A percentile compares a stretch with the other conserved stretches of the same genome.
Conservation (phyloP, 2,329 filamentous ascomycete species). For the Ophiostoma himal-ulmi region DNA sequence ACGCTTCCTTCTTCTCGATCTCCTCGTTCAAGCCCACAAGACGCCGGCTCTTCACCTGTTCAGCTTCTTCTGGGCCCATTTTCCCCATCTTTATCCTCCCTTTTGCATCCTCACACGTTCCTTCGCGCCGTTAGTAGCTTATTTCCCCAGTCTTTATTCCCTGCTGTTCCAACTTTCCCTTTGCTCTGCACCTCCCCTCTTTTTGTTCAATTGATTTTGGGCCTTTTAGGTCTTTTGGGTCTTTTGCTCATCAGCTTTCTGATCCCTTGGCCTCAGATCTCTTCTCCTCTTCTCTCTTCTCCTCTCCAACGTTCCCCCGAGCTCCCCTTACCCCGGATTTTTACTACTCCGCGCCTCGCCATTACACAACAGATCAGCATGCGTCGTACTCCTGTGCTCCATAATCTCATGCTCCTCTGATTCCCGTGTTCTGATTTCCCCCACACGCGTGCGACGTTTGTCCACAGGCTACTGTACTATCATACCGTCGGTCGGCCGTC, state of each 20-base stretch:
- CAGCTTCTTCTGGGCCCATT: not conserved
- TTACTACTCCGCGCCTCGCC: constrained; percentile 18
- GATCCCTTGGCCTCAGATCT: not conserved
- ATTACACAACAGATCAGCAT: constrained; percentile 9
- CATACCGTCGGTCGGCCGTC: not conserved
- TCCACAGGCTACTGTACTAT: too few species aligned
- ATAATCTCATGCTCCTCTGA: not conserved
- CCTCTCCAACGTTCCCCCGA: not conserved
- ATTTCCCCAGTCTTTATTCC: not conserved
- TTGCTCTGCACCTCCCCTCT: not conserved
- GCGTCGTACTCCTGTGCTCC: not conserved
- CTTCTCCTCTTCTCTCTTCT: not conserved
- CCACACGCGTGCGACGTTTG: not conserved
- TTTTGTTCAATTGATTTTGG: not conserved
- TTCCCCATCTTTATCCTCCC: not conserved
- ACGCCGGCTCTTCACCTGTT: too few species aligned
- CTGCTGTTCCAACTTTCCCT: not conserved
- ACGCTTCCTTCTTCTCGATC: not conserved
- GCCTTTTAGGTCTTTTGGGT: not conserved
- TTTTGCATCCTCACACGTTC: not conserved
- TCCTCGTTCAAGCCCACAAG: not conserved
- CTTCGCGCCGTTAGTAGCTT: constrained; percentile 4
- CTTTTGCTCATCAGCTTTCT: too few species aligned
- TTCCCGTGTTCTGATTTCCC: not conserved
- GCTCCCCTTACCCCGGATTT: constrained; percentile 17